phyloP scores from a whole-genome alignment of 768 basidiomycete species.

The Rhizopogon salebrosus region DNA sequence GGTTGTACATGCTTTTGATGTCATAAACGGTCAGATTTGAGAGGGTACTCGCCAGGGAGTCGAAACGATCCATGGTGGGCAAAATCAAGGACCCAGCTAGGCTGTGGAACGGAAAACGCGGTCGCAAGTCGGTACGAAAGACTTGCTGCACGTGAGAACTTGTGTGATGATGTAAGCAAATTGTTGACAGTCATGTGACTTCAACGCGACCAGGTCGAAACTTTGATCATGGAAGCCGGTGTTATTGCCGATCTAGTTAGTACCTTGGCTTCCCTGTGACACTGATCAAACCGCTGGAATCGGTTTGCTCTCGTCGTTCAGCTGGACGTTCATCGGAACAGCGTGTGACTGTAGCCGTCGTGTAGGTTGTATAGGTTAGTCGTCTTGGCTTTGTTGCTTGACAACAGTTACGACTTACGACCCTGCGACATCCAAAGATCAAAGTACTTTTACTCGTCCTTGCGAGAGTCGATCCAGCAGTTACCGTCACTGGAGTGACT shows the following conservation, averaged over 20 bases:
- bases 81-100: conserved; percentile 3
- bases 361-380: neutral
- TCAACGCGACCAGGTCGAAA: neutral
- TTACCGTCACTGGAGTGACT: neutral
- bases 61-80: conserved; percentile 71
- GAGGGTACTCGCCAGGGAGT: conserved; percentile 67
- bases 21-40: conserved; percentile 89
- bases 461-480: neutral
- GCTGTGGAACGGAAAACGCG: neutral
- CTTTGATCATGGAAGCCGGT: conserved; percentile 23
- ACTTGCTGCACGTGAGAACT: neutral
- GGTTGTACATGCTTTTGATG: conserved; percentile 91
- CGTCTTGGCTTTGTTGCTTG: neutral
- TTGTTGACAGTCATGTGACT: conserved; percentile 4
- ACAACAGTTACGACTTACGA: neutral
- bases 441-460: neutral
- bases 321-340: neutral
- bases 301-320: neutral
- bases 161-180: conserved; percentile 4
- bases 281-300: neutral
- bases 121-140: neutral
- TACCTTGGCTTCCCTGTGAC: neutral
- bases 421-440: neutral
- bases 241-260: neutral
- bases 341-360: neutral